These are phyloP conservation scores for Candida gigantensis DNA, from an alignment of 1,139 yeast genomes.

Conservation along the genomic window DNA sequence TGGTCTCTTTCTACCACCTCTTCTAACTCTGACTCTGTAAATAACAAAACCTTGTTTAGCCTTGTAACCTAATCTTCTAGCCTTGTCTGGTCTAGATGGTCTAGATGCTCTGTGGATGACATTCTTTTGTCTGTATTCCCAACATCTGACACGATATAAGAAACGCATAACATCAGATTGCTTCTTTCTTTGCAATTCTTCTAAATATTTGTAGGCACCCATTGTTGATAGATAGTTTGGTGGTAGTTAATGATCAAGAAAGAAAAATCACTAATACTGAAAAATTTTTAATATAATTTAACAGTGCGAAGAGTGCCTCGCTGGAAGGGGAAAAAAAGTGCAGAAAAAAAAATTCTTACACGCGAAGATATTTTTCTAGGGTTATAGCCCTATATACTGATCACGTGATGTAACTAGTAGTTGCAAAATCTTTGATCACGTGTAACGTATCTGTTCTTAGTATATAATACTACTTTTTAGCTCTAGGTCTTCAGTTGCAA, in stretches of 20 bases:
- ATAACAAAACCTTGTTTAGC: conserved; percentile 99
- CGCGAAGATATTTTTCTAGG: too few relatives aligned
- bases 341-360: too few relatives aligned
- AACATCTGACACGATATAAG: conserved; percentile 99
- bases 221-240: conserved; percentile 37
- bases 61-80: conserved; percentile 99
- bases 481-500: too few relatives aligned
- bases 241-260: conserved; percentile 8
- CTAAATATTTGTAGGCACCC: conserved; percentile 99
- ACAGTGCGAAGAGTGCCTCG: conserved; percentile 1
- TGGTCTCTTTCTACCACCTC: conserved; percentile 99
- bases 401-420: conserved; percentile 3
- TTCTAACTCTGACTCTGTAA: conserved; percentile 98
- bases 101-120: conserved; percentile 98
- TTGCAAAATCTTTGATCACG: too few relatives aligned
- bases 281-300: conserved; percentile 4
- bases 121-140: conserved; percentile 99
- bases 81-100: conserved; percentile 99
- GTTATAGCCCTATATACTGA: not conserved
- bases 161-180: conserved; percentile 99
- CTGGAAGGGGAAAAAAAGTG: conserved; percentile 1
- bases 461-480: too few relatives aligned
- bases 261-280: conserved; percentile 1
- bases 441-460: too few relatives aligned
- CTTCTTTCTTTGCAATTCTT: conserved; percentile 99